Base-by-base conservation (phyloP, 2,329 filamentous ascomycete genomes). In the Ophiostoma ulmi region DNA sequence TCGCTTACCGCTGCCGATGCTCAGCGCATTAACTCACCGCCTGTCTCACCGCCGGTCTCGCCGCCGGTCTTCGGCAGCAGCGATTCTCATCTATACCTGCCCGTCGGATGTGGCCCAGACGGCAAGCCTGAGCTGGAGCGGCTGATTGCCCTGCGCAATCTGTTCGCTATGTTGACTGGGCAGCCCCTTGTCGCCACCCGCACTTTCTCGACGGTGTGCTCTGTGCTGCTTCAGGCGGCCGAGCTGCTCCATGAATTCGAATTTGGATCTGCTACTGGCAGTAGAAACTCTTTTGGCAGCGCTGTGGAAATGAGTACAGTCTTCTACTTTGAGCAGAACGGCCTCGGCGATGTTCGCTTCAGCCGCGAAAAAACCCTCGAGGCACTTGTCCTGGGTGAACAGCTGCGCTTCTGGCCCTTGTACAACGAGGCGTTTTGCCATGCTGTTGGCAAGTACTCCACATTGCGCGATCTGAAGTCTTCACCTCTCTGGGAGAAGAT, bases 401-500 rank as follows among this genome's bases (percentile, higher is more conserved):
- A 87, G 52, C 91, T 98, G 88, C 89, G 90, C 71, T 97, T 87
- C 67, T 87, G 90, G 76, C 85, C 89, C 8, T 85, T 99, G 2
- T 98, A 97, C 80, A 92, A 92, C 72, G 93, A 97, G 79, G 93
- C 92, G 0, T 98, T 97, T 76, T 89, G 93, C 5, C 95, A 98
- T 78, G 93, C 90, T 0, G 93, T 92, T 11, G 95, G 94, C 68
- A 96, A 95, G 79, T 92, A 94, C 72, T 86, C 91, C 26, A 85
- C 93, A 41, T 87, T 93, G 72, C 85, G 88, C 70, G 83, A 85
- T 1, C 80, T 93, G 66, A 86, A 88, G 63, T 89, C 69, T 14
- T 58, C 88, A 68, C 87, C 88, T 0, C 87, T 95, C 67, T 94
- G 88, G 78, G 82, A 85, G 36, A 83, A 91, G 75, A 86, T 98